phyloP scores from a whole-genome alignment of 2,329 filamentous ascomycete species.

The Thelonectria discophora region DNA sequence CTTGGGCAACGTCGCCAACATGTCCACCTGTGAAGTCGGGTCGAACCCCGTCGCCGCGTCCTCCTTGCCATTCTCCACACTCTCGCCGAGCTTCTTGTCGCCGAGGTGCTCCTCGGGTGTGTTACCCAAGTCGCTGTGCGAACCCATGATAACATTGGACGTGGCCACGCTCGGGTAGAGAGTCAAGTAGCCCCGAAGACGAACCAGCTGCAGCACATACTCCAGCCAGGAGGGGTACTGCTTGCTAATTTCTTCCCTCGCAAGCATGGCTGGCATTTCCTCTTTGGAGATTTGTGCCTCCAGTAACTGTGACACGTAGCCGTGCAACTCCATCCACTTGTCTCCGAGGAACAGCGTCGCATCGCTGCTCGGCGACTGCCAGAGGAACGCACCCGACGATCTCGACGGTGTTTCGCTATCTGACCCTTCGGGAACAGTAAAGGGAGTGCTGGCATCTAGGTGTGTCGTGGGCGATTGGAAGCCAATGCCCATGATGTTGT shows the following conservation, averaged over 20 bases:
- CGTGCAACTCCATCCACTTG: conserved; percentile 87
- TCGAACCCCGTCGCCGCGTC: conserved; percentile 48
- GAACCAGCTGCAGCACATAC: conserved; percentile 78
- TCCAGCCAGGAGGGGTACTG: conserved; percentile 81
- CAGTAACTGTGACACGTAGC: conserved; percentile 75
- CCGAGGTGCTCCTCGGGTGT: conserved; percentile 73
- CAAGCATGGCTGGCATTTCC: conserved; percentile 51
- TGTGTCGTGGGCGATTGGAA: conserved; percentile 75
- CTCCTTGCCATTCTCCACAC: conserved; percentile 43
- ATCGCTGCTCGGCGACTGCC: conserved; percentile 85
- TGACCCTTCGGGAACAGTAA: conserved; percentile 55
- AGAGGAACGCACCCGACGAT: conserved; percentile 72
- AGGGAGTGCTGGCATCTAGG: conserved; percentile 67
- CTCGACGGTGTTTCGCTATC: conserved; percentile 31
- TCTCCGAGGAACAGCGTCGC: conserved; percentile 85
- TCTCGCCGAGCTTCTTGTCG: conserved; percentile 36
- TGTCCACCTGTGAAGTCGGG: conserved; percentile 52
- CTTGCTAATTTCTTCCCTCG: conserved; percentile 70
- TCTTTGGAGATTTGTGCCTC: conserved; percentile 50
- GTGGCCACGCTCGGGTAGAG: conserved; percentile 75
- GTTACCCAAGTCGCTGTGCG: conserved; percentile 80
- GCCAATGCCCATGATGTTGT: conserved; percentile 78
- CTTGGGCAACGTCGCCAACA: conserved; percentile 60
- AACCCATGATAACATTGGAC: conserved; percentile 67
- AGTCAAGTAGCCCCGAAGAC: conserved; percentile 78